Evolutionary conservation across 2,329 filamentous ascomycete genomes (phyloP), one percentile per base, ranked within the genome.

Genomic region (Pseudopithomyces maydicus): DNA sequence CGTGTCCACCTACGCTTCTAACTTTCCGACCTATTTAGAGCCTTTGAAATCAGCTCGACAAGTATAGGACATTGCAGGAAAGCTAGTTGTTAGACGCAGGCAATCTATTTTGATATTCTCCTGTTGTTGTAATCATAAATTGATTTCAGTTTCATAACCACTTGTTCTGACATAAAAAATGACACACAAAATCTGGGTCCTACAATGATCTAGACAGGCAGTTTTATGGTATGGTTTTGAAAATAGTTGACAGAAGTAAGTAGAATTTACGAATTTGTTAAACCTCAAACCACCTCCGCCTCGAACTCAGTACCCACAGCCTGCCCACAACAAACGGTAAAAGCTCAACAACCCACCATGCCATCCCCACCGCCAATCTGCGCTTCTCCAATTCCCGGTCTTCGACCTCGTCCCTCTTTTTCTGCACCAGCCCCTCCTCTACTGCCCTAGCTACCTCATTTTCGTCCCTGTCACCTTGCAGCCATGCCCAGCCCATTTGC

Each of bases 271-370:
- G 8, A 29, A 8, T 29, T 29, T 8, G 5, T 29, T 8, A 29
- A 29, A 29, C 26, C 8, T 54, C 53, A 57, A 63, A 63, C 63
- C 60, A 65, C 20, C 32, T 46, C 23, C 19, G n/a, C 58, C 42
- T 61, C 38, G n/a, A 48, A 42, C 55, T 46, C 45, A 65, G 42
- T 52, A 62, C 50, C 58, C 56, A 62, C 41, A 54, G 23, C 55
- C 63, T 56, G 23, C 58, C 60, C 35, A 63, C 41, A n/a, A 65
- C 54, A 57, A 65, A 65, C 45, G 63, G 63, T 50, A 52, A 47
- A 44, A 63, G 51, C 45, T 65, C 63, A 22, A 50, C 61, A 49
- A 63, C 45, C 61, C 61, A 65, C 46, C 57, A 29, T 59, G 57
- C 55, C 55, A 65, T 41, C 33, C 63, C 61, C 4, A 42, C 26